Conservation (phyloP, 2,329 filamentous ascomycete species). For the Trichoderma oligosporum region DNA sequence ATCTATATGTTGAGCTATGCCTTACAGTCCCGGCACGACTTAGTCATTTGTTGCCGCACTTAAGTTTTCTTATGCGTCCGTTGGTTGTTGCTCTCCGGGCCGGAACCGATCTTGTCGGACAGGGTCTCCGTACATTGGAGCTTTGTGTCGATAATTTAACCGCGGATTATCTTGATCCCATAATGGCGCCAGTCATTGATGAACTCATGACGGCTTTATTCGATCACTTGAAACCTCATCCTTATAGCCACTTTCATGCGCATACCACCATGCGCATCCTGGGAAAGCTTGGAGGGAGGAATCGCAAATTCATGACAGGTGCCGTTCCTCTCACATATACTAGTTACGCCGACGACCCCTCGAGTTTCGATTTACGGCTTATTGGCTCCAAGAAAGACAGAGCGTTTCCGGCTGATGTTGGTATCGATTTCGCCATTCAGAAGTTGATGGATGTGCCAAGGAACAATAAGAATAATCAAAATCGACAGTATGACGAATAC, state of each 20-base stretch:
- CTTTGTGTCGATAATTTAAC: conserved; percentile 98
- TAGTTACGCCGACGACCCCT: conserved; percentile 78
- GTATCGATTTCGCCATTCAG: conserved; percentile 81
- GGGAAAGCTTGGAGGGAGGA: conserved; percentile 91
- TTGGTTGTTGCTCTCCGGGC: conserved; percentile 92
- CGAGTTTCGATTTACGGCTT: conserved; percentile 83
- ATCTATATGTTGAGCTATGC: conserved; percentile 95
- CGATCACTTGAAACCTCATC: conserved; percentile 88
- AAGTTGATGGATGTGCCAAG: conserved; percentile 81
- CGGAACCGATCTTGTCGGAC: conserved; percentile 88
- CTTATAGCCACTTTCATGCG: conserved; percentile 95
- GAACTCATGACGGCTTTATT: conserved; percentile 97
- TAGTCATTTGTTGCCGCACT: conserved; percentile 89
- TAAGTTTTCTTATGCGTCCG: conserved; percentile 95
- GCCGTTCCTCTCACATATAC: conserved; percentile 81
- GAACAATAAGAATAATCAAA: conserved; percentile 46
- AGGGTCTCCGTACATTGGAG: conserved; percentile 88
- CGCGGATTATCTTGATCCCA: conserved; percentile 94
- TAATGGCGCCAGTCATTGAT: conserved; percentile 98
- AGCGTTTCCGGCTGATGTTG: conserved; percentile 80
- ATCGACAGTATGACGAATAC: conserved; percentile 67
- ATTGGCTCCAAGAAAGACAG: conserved; percentile 86
- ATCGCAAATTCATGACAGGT: conserved; percentile 90
- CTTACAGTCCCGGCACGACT: conserved; percentile 91
- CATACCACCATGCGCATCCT: conserved; percentile 97